These are phyloP conservation scores for Drosera spatulata DNA, from an alignment of 179 eudicot genomes.

Conservation along the genomic window DNA sequence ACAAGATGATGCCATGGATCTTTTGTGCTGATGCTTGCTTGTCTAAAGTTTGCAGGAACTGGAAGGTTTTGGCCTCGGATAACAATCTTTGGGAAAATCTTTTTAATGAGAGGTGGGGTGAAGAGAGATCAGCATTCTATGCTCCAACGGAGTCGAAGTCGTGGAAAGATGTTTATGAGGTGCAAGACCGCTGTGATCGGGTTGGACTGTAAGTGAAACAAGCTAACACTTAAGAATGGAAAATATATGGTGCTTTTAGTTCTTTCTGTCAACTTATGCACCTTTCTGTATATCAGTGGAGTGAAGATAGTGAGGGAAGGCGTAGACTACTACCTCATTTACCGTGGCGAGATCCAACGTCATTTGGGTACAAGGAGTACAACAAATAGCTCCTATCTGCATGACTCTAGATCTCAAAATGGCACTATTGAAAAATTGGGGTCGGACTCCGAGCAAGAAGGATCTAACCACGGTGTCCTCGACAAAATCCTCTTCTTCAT, in stretches of 20 bases:
- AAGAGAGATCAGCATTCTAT: conserved; percentile 37
- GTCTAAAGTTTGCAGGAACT: conserved; percentile 66
- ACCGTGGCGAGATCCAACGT: conserved; percentile 61
- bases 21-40: neutral
- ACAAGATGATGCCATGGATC: no score
- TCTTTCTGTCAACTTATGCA: neutral
- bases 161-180: conserved; percentile 68
- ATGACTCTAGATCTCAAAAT: no score
- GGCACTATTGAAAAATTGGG: no score
- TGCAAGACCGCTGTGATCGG: conserved; percentile 88
- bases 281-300: conserved; percentile 33
- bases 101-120: conserved; percentile 72
- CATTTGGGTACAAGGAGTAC: conserved; percentile 52
- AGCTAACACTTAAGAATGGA: neutral
- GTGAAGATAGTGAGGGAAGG: conserved; percentile 79
- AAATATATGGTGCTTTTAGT: neutral
- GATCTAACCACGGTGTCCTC: conserved; percentile 36
- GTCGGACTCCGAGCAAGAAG: conserved; percentile 7
- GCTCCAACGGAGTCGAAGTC: conserved; percentile 39
- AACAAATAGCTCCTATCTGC: conserved; percentile 3
- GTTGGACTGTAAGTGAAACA: conserved; percentile 62
- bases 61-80: conserved; percentile 72
- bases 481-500: conserved; percentile 73
- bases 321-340: conserved; percentile 47
- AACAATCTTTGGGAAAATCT: conserved; percentile 55